phyloP scores from a whole-genome alignment of 2,329 filamentous ascomycete species.

The Trichoderma lentiforme region DNA sequence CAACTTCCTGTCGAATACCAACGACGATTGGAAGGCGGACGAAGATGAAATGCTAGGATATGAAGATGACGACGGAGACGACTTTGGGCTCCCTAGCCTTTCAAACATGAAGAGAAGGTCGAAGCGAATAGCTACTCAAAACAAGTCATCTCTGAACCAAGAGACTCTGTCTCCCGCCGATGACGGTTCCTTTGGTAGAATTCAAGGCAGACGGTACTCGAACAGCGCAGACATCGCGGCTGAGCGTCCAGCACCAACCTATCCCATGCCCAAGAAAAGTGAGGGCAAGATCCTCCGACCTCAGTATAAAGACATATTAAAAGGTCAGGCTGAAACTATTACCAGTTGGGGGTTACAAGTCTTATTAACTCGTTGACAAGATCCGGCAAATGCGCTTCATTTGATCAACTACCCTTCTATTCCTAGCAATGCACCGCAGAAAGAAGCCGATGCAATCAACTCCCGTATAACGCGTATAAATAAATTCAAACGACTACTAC shows the following conservation, averaged over 20 bases:
- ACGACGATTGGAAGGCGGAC: slow-evolving; percentile 76
- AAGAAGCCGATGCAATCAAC: slow-evolving; percentile 81
- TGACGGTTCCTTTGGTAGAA: slow-evolving; percentile 37
- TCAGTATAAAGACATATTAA: slow-evolving; percentile 94
- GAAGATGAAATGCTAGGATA: slow-evolving; percentile 76
- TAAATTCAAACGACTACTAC: slow-evolving; percentile 95
- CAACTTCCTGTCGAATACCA: slow-evolving; percentile 75
- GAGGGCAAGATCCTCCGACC: slow-evolving; percentile 95
- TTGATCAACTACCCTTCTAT: slow-evolving; percentile 83
- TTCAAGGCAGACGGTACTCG: slow-evolving; percentile 59
- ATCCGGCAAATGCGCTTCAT: slow-evolving; percentile 90
- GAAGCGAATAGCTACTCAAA: slow-evolving; percentile 48
- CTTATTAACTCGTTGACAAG: slow-evolving; percentile 32
- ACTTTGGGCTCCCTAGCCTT: slow-evolving; percentile 90
- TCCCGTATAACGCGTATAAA: slow-evolving; percentile 91
- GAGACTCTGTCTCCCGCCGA: slow-evolving; percentile 35
- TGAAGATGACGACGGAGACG: slow-evolving; percentile 85
- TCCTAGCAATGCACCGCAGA: slow-evolving; percentile 69
- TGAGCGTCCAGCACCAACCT: slow-evolving; percentile 76
- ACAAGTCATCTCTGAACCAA: slow-evolving; percentile 26
- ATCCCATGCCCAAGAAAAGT: slow-evolving; percentile 82
- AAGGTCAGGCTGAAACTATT: slow-evolving; percentile 44
- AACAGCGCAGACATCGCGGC: slow-evolving; percentile 94
- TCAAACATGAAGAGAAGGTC: slow-evolving; percentile 82
- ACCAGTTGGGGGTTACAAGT: no score